A percentile compares a stretch with the other conserved stretches of the same genome.
Conservation (phyloP, 495 filamentous ascomycete genomes). For the Apiosordaria backusii region DNA sequence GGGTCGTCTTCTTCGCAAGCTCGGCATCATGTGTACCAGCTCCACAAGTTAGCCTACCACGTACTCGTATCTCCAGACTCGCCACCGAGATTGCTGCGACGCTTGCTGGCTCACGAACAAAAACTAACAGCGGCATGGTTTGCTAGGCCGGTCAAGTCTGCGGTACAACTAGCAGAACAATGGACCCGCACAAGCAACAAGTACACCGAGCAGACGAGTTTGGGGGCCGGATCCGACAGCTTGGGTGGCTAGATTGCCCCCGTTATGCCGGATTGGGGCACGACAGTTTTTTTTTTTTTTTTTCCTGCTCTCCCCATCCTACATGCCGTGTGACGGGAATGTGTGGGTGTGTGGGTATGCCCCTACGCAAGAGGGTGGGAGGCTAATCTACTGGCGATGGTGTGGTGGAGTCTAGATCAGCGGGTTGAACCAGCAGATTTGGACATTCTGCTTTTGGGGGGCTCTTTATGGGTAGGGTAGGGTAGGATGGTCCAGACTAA, state of each 20-base stretch:
- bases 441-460: background rate
- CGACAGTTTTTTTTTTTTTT: background rate
- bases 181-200: background rate
- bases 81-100: too few species aligned
- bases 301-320: background rate
- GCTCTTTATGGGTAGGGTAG: background rate
- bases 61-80: background rate
- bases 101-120: background rate
- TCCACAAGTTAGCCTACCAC: too few species aligned
- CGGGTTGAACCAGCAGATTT: background rate
- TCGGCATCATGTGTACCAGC: background rate
- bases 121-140: background rate
- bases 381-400: background rate
- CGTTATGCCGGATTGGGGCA: constrained; percentile 3
- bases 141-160: background rate
- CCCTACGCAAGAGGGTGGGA: background rate
- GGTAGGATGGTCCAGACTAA: background rate
- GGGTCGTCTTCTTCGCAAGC: background rate
- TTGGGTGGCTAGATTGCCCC: constrained; percentile 1
- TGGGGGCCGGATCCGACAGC: background rate
- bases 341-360: background rate
- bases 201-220: background rate
- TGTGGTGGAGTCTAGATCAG: background rate
- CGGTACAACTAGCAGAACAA: background rate
- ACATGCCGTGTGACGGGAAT: background rate